These are phyloP conservation scores for Cystobasidium slooffiae DNA, from an alignment of 1,284 basidiomycete genomes.

Conservation along the genomic window DNA sequence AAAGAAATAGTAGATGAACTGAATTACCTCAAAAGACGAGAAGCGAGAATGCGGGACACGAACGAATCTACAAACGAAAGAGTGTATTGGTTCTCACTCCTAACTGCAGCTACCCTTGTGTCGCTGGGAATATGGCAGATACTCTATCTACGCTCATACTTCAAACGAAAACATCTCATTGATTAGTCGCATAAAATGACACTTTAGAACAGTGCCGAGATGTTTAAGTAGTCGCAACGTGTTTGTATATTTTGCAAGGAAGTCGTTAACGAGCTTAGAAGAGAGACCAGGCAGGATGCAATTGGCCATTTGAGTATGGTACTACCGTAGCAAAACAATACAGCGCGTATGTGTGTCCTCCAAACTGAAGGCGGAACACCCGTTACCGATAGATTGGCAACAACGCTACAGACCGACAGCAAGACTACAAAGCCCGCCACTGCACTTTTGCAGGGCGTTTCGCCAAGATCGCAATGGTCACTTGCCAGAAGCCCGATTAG, in stretches of 20 bases:
- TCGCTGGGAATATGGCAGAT: constrained; percentile 94
- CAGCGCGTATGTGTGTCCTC: too few relatives aligned
- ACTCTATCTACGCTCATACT: constrained; percentile 83
- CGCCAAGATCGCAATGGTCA: too few relatives aligned
- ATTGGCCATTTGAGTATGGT: too few relatives aligned
- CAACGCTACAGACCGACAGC: too few relatives aligned
- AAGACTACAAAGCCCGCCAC: too few relatives aligned
- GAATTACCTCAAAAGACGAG: constrained; percentile 85
- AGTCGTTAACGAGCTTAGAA: too few relatives aligned
- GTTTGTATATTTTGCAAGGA: not conserved
- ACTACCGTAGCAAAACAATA: too few relatives aligned
- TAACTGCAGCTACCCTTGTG: constrained; percentile 78
- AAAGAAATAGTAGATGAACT: constrained; percentile 95
- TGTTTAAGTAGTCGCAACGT: not conserved
- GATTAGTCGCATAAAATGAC: constrained; percentile 63
- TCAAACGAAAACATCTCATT: constrained; percentile 96
- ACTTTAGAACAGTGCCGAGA: not conserved
- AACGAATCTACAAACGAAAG: constrained; percentile 92
- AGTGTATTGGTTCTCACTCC: constrained; percentile 90
- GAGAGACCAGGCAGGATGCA: too few relatives aligned
- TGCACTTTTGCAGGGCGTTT: too few relatives aligned
- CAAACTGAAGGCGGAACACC: too few relatives aligned
- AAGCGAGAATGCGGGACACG: constrained; percentile 86
- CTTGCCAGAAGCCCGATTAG: too few relatives aligned
- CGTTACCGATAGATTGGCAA: too few relatives aligned